Percentiles rank a stretch among this genome's conserved stretches.
These are phyloP conservation scores for Colletotrichum sp. DNA, from an alignment of 2,329 filamentous ascomycete species.

Conservation along the genomic window DNA sequence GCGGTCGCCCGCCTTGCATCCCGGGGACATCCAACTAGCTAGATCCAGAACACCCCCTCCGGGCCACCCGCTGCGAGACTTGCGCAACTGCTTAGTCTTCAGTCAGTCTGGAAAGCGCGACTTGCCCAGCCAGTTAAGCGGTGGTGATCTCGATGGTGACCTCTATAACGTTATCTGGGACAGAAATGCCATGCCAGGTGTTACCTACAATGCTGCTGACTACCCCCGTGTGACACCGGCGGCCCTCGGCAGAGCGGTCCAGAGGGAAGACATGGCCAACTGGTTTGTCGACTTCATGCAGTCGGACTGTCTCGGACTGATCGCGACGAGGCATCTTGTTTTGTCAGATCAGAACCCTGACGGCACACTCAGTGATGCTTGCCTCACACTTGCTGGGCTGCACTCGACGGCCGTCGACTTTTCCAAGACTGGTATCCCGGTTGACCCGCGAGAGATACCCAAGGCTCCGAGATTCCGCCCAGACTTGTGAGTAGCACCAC, in stretches of 20 bases:
- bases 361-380: conserved; percentile 60
- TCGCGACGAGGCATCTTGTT: conserved; percentile 68
- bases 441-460: conserved; percentile 51
- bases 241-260: conserved; percentile 66
- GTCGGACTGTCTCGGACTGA: conserved; percentile 67
- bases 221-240: conserved; percentile 66
- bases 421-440: conserved; percentile 73
- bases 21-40: conserved; percentile 77
- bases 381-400: conserved; percentile 59
- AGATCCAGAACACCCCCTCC: conserved; percentile 64
- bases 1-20: conserved; percentile 79
- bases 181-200: conserved; percentile 44
- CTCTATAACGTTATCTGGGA: conserved; percentile 84
- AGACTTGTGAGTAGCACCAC: conserved; percentile 55
- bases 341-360: conserved; percentile 61
- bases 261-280: conserved; percentile 70
- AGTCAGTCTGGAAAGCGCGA: conserved; percentile 75
- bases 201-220: conserved; percentile 65
- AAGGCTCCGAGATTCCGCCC: conserved; percentile 46
- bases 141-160: conserved; percentile 86
- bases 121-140: conserved; percentile 78
- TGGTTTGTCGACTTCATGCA: conserved; percentile 84
- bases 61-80: conserved; percentile 62
- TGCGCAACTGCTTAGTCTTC: conserved; percentile 81
- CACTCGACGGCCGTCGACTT: conserved; percentile 78